A percentile compares a stretch with the other conserved stretches of the same genome.
These are phyloP conservation scores for Microcera coccophila DNA, from an alignment of 2,329 filamentous ascomycete genomes.

Conservation along the genomic window DNA sequence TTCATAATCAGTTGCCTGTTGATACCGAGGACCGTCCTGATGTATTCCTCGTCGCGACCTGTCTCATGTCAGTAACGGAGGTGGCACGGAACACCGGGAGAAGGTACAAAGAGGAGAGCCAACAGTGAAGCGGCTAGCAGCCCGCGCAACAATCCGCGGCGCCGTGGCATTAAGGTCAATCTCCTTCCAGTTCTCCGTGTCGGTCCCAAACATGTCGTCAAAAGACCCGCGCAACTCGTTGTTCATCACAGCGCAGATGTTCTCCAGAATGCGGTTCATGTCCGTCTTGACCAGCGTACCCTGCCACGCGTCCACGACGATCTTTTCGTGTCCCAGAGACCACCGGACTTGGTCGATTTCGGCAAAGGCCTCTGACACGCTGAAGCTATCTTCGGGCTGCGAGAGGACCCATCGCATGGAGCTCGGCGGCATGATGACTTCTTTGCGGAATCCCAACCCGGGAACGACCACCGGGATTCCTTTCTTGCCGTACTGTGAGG, in stretches of 20 bases:
- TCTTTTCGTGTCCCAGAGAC: conserved; percentile 34
- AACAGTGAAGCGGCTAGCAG: conserved; percentile 30
- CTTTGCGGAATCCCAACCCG: conserved; percentile 36
- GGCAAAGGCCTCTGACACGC: conserved; percentile 33
- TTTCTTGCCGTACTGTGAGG: conserved; percentile 39
- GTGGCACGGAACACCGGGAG: background rate
- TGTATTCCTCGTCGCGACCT: conserved; percentile 35
- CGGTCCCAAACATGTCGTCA: conserved; percentile 33
- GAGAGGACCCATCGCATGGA: conserved; percentile 38
- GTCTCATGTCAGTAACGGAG: background rate
- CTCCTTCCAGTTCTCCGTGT: conserved; percentile 33
- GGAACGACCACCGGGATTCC: conserved; percentile 41
- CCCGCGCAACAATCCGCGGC: conserved; percentile 30
- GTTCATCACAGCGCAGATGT: conserved; percentile 31
- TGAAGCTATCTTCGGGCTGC: conserved; percentile 38
- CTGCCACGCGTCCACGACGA: conserved; percentile 35
- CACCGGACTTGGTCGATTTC: conserved; percentile 37
- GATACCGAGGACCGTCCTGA: conserved; percentile 27
- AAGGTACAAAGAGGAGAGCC: conserved; percentile 30
- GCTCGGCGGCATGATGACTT: conserved; percentile 40
- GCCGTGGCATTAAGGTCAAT: conserved; percentile 27
- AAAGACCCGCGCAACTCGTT: conserved; percentile 34
- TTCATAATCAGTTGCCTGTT: conserved; percentile 32
- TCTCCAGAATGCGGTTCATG: conserved; percentile 33
- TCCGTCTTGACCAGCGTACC: conserved; percentile 35